Base-by-base conservation (phyloP, 1,139 yeast species). In the Candida freyschussii region DNA sequence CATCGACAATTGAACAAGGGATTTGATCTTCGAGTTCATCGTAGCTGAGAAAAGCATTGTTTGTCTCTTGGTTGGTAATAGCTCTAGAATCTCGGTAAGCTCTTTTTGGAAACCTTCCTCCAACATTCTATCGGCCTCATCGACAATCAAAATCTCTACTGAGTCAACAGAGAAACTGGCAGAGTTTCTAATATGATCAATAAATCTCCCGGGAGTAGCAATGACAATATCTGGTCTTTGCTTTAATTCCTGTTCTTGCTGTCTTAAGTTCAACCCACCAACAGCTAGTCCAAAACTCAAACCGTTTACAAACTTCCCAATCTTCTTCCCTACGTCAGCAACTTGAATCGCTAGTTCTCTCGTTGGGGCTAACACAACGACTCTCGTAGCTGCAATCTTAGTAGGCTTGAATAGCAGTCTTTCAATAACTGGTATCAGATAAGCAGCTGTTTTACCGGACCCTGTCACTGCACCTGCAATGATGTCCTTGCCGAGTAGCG, bases 391-490 rank as follows among this genome's bases (percentile, higher is more conserved):
- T 3, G 96, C 80, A 8, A 82, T 65, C 51, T 83, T 84, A 33
- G 85, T 70, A 8, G 97, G 96, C 50, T 93, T 83, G 60, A 81
- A 91, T 21, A 91, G 63, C 29, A 91, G 67, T 65, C 98, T 78
- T 62, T 93, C 98, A 40, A 93, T 75, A 24, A 91, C 85, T 13
- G 98, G 99, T 37, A 91, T 83, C 80, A 91, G 78, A 55, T 86
- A 91, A 2, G 98, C 98, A 6, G 97, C 98, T 13, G 99, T 93
- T 58, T 91, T 91, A 74, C 99, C 99, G 21, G 97, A 87, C 65
- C 99, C 99, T 4, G 99, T 91, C 17, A 85, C 95, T 22, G 98
- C 98, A 65, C 97, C 97, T n/a, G 98, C 99, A 47, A 91, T 96
- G 34, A 91, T 76, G 58, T 86, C 96, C 54, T 85, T 89, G 48